Evolutionary conservation across 176 grass and related monocot species (phyloP), one percentile per base, ranked within the genome.

Genomic region (Triticum monococcum): DNA sequence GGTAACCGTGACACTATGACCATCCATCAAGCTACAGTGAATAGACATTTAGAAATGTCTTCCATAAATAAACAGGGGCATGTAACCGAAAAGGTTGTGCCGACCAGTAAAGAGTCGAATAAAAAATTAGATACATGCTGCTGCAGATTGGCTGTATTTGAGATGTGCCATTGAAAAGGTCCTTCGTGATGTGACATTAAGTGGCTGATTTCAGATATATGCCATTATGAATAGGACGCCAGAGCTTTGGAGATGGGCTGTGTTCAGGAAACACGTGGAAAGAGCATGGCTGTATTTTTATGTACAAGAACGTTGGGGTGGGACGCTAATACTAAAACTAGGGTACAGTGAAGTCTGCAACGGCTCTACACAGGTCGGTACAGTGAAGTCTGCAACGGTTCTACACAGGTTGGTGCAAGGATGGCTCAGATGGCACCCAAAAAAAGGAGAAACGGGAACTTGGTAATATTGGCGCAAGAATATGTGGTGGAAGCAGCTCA

Each of bases 1-100:
- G 63, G 26, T 3, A 68, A 68, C 41, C 41, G 14, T 13, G 79
- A 11, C 24, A 66, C 38, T 13, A 65, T 52, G 64, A 68, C 12
- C 64, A 69, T 69, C 12, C 22, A 69, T 69, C 43, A 36, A 69
- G 12, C 20, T 36, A 69, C 28, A 69, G 43, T 67, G 30, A 50
- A 54, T 30, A 52, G 45, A 14, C 25, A 31, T 76, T 45, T 82
- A 11, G 37, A 68, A 22, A 33, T 31, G 31, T 52, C 43, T 68
- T 81, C 50, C 41, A 54, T 33, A 35, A 80, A 81, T 69, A 36
- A 69, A 64, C 41, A 81, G 79, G 64, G 40, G 18, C 40, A 81
- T 68, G 64, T n/a, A 52, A 46, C 79, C 46, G 25, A 12, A 79
- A 79, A 61, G 24, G 45, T 28, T 22, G 57, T 25, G 25, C 9